Conservation (phyloP, 2,329 filamentous ascomycete species). For the Aureobasidium namibiae region DNA sequence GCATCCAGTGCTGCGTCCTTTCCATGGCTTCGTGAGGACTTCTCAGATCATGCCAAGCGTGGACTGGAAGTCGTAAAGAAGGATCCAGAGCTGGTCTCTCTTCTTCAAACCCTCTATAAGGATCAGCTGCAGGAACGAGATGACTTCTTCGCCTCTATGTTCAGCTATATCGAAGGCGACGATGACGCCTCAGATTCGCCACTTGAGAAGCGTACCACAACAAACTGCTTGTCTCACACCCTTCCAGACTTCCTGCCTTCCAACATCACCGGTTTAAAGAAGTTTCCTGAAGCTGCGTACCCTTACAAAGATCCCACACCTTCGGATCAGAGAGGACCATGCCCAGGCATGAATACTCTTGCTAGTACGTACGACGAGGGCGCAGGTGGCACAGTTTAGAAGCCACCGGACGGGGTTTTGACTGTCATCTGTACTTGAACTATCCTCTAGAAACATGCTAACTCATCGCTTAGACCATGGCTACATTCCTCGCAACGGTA, state of each 20-base stretch:
- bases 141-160: background rate
- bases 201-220: background rate
- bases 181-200: background rate
- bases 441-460: no score
- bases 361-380: no score
- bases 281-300: slow-evolving; percentile 7
- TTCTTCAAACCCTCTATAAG: slow-evolving; percentile 1
- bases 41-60: background rate
- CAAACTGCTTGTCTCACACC: slow-evolving; percentile 2
- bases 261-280: slow-evolving; percentile 7
- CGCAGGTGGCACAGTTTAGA: no score
- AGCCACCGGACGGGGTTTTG: no score
- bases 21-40: background rate
- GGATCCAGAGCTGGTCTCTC: background rate
- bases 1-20: background rate
- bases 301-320: background rate
- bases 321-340: background rate
- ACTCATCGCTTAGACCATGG: no score
- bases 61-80: slow-evolving; percentile 4
- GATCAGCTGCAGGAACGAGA: slow-evolving; percentile 6
- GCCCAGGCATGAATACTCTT: slow-evolving; percentile 19
- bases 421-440: no score
- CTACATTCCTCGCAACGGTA: slow-evolving; percentile 18
- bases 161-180: background rate
- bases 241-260: slow-evolving; percentile 7